These are phyloP conservation scores for Isatis tinctoria DNA, from an alignment of 345 rosid species.

Conservation along the genomic window DNA sequence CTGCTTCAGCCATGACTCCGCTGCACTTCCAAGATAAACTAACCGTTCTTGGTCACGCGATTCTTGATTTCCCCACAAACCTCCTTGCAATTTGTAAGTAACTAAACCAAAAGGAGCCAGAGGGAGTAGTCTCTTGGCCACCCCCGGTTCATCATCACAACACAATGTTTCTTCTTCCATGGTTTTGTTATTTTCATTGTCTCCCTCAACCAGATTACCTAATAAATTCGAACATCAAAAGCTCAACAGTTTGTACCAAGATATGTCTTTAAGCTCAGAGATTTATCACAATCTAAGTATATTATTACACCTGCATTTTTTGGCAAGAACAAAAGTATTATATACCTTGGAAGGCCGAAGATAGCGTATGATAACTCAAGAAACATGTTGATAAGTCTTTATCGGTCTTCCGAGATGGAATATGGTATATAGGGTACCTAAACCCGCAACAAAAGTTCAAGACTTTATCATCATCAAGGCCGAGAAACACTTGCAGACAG, in stretches of 20 bases:
- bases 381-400: conserved; percentile 72
- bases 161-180: conserved; percentile 32
- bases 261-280: neutral
- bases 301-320: neutral
- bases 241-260: neutral
- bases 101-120: conserved; percentile 71
- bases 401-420: conserved; percentile 47
- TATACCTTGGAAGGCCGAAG: conserved; percentile 71
- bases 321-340: neutral
- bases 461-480: neutral
- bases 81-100: conserved; percentile 63
- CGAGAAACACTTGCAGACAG: neutral
- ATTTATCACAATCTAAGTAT: neutral
- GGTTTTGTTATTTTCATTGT: conserved; percentile 29
- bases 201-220: conserved; percentile 29
- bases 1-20: conserved; percentile 86
- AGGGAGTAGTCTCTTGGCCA: conserved; percentile 23
- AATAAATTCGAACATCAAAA: conserved; percentile 10
- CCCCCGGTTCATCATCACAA: conserved; percentile 8
- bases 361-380: conserved; percentile 71
- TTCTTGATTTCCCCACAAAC: conserved; percentile 52
- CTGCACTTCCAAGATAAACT: conserved; percentile 45
- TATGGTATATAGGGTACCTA: conserved; percentile 82
- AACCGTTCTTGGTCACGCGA: conserved; percentile 41
- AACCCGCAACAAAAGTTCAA: neutral